These are phyloP conservation scores for Plasmodium chabaudi DNA, from an alignment of 169 alveolate genomes.

Conservation along the genomic window DNA sequence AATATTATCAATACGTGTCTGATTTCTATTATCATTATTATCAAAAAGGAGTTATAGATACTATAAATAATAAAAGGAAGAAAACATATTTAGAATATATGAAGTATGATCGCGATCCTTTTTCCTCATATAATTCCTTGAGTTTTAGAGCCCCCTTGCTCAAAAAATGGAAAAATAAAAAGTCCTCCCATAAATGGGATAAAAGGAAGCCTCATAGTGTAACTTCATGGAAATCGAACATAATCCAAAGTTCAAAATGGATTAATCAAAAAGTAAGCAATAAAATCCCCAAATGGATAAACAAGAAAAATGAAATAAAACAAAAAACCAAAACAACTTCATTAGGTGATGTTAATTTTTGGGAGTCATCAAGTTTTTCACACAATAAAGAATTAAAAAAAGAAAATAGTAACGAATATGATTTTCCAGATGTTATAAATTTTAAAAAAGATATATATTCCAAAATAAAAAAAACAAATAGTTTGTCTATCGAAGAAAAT, in stretches of 20 bases:
- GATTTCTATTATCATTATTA: constrained; percentile 62
- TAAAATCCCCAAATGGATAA: neutral
- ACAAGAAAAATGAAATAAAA: constrained; percentile 8
- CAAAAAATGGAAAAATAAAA: constrained; percentile 12
- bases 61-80: constrained; percentile 25
- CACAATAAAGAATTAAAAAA: neutral
- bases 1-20: constrained; percentile 30
- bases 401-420: constrained; percentile 1
- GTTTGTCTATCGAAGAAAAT: constrained; percentile 23
- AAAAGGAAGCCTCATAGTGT: neutral
- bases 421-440: constrained; percentile 17
- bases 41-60: constrained; percentile 41
- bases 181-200: neutral
- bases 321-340: neutral
- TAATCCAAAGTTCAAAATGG: no score
- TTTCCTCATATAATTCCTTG: constrained; percentile 8
- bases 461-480: constrained; percentile 2
- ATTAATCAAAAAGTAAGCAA: no score
- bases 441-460: constrained; percentile 10
- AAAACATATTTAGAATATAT: neutral
- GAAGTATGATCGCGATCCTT: constrained; percentile 2
- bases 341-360: neutral
- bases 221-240: no score
- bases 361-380: constrained; percentile 7
- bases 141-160: neutral